These are phyloP conservation scores for Psilocybe mexicana DNA, from an alignment of 1,284 basidiomycete genomes.

Conservation along the genomic window DNA sequence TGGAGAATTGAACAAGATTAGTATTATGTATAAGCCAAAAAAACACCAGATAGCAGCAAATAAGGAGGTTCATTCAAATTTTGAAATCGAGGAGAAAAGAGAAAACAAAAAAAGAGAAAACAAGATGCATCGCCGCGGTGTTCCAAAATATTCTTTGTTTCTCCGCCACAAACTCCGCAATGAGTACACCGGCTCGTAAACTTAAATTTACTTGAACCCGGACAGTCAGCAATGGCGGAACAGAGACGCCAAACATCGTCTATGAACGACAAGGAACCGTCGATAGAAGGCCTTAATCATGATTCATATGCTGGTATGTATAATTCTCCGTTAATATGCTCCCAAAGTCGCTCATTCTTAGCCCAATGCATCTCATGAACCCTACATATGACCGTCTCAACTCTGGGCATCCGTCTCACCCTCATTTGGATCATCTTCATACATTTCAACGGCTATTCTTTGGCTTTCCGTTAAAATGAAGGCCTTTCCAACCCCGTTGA, in stretches of 20 bases:
- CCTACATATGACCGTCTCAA: slow-evolving; percentile 7
- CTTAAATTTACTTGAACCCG: not conserved
- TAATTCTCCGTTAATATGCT: not conserved
- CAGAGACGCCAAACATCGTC: no score
- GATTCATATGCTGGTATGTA: slow-evolving; percentile 17
- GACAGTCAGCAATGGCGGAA: not conserved
- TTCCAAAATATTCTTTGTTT: not conserved
- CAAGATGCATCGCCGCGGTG: no score
- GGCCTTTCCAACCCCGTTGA: not conserved
- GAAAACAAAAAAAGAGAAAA: no score
- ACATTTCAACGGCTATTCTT: not conserved
- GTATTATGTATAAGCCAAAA: no score
- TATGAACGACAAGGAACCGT: not conserved
- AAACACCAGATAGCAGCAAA: no score
- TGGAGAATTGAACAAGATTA: no score
- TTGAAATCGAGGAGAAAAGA: no score
- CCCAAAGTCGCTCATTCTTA: slow-evolving; percentile 21
- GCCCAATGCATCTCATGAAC: slow-evolving; percentile 15
- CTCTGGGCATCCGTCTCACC: slow-evolving; percentile 2
- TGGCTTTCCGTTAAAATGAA: not conserved
- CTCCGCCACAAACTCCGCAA: not conserved
- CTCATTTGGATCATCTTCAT: not conserved
- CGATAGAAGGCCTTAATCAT: not conserved
- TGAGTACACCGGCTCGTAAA: not conserved
- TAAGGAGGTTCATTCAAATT: no score